phyloP scores from a whole-genome alignment of 1,139 yeast species.

The Scheffersomyces segobiensis region DNA sequence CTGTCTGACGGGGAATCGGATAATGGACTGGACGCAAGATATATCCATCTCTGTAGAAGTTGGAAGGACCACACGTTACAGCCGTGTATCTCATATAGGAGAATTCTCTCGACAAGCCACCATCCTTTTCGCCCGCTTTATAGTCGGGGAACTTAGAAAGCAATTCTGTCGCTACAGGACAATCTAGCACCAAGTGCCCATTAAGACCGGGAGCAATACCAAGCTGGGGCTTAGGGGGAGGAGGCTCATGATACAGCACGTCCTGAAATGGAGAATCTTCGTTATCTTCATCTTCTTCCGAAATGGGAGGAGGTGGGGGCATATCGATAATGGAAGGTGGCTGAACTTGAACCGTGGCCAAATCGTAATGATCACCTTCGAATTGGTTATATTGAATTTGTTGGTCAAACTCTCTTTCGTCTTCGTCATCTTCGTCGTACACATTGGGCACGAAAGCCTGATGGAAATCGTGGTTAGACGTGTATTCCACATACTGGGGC shows the following conservation, averaged over 20 bases:
- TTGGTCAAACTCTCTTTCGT: constrained; percentile 43
- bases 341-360: constrained; percentile 33
- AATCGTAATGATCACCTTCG: constrained; percentile 47
- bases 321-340: constrained; percentile 12
- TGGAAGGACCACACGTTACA: constrained; percentile 52
- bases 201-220: constrained; percentile 44
- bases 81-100: constrained; percentile 53
- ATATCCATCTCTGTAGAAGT: constrained; percentile 46
- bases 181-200: constrained; percentile 51
- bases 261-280: constrained; percentile 21
- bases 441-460: constrained; percentile 52
- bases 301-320: constrained; percentile 8
- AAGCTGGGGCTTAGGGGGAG: constrained; percentile 36
- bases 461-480: constrained; percentile 18
- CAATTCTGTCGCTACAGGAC: constrained; percentile 51
- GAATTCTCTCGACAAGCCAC: constrained; percentile 47
- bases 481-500: background rate
- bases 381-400: constrained; percentile 41
- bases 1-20: constrained; percentile 47
- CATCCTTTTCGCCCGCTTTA: constrained; percentile 32
- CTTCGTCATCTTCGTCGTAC: constrained; percentile 45
- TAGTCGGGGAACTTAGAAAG: constrained; percentile 47
- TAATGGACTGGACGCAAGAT: constrained; percentile 49
- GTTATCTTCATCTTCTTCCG: constrained; percentile 6
- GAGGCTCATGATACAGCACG: constrained; percentile 33